phyloP scores from a whole-genome alignment of 306 rosid genomes.

The Quercus agrifolia region DNA sequence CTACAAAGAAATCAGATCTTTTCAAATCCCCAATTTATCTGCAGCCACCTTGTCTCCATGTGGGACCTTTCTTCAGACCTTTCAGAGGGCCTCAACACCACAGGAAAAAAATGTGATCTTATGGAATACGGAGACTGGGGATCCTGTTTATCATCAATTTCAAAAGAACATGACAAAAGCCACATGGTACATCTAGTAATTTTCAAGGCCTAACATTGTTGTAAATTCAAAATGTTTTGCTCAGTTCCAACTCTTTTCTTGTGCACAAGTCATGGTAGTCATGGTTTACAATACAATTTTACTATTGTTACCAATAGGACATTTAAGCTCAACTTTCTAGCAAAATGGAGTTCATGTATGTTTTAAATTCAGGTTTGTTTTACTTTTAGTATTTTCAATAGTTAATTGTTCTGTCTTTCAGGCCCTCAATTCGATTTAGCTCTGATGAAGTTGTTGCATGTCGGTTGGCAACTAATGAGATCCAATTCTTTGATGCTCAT shows the following conservation, averaged over 20 bases:
- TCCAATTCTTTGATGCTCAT: constrained; percentile 67
- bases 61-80: constrained; percentile 76
- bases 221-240: not conserved
- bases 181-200: constrained; percentile 49
- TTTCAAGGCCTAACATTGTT: not conserved
- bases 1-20: constrained; percentile 60
- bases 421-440: constrained; percentile 87
- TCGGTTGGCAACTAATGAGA: constrained; percentile 80
- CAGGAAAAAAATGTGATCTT: constrained; percentile 72
- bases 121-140: constrained; percentile 66
- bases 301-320: not conserved
- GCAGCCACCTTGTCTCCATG: constrained; percentile 68
- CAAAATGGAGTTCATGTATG: not conserved
- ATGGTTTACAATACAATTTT: not conserved
- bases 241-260: not conserved
- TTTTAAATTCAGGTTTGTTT: not conserved
- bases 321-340: not conserved
- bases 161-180: constrained; percentile 69
- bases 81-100: constrained; percentile 60
- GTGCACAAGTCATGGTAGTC: not conserved
- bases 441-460: constrained; percentile 74
- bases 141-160: constrained; percentile 52
- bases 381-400: not conserved
- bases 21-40: constrained; percentile 53
- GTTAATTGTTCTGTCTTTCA: constrained; percentile 20